Evolutionary conservation across 768 basidiomycete genomes (phyloP), one percentile per base, ranked within the genome.

Genomic region (Phanerochaete carnosa): DNA sequence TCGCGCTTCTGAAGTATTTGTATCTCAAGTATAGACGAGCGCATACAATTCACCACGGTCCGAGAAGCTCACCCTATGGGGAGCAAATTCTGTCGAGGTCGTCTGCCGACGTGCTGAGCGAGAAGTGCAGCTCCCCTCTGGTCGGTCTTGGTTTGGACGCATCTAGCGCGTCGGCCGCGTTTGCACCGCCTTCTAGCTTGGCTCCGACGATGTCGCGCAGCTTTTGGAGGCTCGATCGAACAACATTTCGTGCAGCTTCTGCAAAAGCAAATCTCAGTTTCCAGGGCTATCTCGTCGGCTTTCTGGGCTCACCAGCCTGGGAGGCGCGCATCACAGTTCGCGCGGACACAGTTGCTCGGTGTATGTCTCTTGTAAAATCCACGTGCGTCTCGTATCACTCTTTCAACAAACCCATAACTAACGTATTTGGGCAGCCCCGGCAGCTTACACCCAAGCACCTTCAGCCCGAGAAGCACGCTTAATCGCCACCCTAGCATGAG

Each of bases 231-330:
- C n/a, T 8, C 23, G 22, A 43, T 5, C 7, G 16, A n/a, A 26
- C 19, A 15, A 8, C 45, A 45, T 43, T 50, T 39, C 46, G 25
- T 55, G 45, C 56, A 25, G 58, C 4, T 7, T 19, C 22, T 32
- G 23, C 3, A 57, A 19, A 55, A 56, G 23, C 25, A 2, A 26
- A 28, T 12, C 22, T 35, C 30, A 32, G 26, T 23, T 5, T 62
- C 33, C n/a, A 45, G 11, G 65, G 65, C 2, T 70, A 69, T 50
- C 56, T 69, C 19, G 66, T 69, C n/a, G 70, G 70, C 26, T 63
- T 57, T 16, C 58, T 69, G 19, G 70, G 70, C 50, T 70, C 70
- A 3, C 70, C 70, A 1, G 55, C 58, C 2, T 70, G 70, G 70
- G 70, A 70, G 53, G 68, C 68, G 15, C 64, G 58, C n/a, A 66